Evolutionary conservation across 805 yeast genomes (phyloP).

Genomic region (Cyberlindnera samutprakarnensis): DNA sequence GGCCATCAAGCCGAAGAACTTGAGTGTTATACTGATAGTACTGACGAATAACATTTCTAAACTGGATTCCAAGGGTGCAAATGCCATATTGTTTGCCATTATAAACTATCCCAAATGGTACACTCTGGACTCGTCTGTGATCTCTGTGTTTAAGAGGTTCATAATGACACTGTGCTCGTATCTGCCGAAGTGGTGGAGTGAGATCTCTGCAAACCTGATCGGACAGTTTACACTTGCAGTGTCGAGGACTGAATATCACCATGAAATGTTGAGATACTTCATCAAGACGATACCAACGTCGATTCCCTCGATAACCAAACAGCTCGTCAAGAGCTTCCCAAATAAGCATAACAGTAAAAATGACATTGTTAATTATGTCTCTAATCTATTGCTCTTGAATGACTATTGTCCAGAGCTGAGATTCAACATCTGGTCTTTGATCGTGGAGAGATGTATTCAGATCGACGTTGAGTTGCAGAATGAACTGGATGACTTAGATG

Average conservation of each 20-base stretch:
- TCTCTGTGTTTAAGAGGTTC: slow-evolving; percentile 59
- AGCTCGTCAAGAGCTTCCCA: slow-evolving; percentile 62
- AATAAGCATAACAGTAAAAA: slow-evolving; percentile 59
- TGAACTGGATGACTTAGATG: slow-evolving; percentile 74
- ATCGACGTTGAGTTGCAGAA: slow-evolving; percentile 90
- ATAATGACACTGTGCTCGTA: slow-evolving; percentile 74
- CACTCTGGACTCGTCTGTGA: slow-evolving; percentile 33
- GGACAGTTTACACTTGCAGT: slow-evolving; percentile 41
- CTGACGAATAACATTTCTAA: slow-evolving; percentile 60
- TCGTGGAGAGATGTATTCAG: slow-evolving; percentile 74
- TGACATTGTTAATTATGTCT: slow-evolving; percentile 53
- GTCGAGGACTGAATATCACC: slow-evolving; percentile 41
- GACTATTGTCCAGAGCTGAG: slow-evolving; percentile 73
- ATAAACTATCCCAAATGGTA: slow-evolving; percentile 59
- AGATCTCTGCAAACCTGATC: slow-evolving; percentile 65
- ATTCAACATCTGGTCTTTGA: slow-evolving; percentile 68
- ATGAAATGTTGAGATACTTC: slow-evolving; percentile 56
- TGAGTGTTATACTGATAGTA: slow-evolving; percentile 46
- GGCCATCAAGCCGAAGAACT: slow-evolving; percentile 43
- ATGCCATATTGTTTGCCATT: slow-evolving; percentile 50
- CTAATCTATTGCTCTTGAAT: slow-evolving; percentile 51
- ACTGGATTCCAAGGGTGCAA: slow-evolving; percentile 42
- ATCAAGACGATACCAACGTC: slow-evolving; percentile 77
- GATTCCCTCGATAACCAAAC: slow-evolving; percentile 51
- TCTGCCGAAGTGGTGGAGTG: slow-evolving; percentile 84